Percentiles rank a stretch among this genome's conserved stretches.
phyloP scores from a whole-genome alignment of 2,329 filamentous ascomycete genomes.

The Diaporthe australafricana region DNA sequence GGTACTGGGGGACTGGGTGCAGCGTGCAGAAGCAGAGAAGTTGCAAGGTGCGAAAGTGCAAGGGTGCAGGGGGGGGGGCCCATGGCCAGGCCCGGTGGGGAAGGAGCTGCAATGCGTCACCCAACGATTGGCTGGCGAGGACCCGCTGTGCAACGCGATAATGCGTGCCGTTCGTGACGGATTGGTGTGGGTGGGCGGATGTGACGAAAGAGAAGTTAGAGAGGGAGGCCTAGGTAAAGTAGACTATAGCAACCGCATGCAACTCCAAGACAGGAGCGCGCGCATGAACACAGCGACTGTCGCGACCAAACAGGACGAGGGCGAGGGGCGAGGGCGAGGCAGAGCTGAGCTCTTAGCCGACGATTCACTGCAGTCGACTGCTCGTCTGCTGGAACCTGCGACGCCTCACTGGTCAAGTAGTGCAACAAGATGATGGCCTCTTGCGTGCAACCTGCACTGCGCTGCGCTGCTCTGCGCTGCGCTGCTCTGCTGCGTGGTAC shows the following conservation, averaged over 20 bases:
- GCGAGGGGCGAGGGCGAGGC: neutral
- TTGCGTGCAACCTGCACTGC: constrained; percentile 5
- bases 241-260: neutral
- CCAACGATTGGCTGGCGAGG: constrained; percentile 22
- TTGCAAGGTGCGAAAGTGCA: too few species aligned
- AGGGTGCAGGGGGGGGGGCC: neutral
- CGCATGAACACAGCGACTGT: neutral
- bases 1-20: neutral
- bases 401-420: constrained; percentile 8
- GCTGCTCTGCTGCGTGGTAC: neutral
- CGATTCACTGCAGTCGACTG: constrained; percentile 11
- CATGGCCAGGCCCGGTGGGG: constrained; percentile 21
- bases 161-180: constrained; percentile 27
- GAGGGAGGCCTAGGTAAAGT: neutral
- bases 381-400: constrained; percentile 23
- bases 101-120: constrained; percentile 27
- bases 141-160: constrained; percentile 26
- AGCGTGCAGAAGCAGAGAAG: neutral
- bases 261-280: constrained; percentile 22
- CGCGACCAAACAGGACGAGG: neutral
- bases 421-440: constrained; percentile 14
- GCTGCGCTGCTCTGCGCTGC: neutral
- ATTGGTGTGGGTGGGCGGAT: constrained; percentile 22
- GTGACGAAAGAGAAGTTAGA: constrained; percentile 22
- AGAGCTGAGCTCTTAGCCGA: neutral